Base-by-base conservation (phyloP, 164 flowering plant species). In the Santalum album region DNA sequence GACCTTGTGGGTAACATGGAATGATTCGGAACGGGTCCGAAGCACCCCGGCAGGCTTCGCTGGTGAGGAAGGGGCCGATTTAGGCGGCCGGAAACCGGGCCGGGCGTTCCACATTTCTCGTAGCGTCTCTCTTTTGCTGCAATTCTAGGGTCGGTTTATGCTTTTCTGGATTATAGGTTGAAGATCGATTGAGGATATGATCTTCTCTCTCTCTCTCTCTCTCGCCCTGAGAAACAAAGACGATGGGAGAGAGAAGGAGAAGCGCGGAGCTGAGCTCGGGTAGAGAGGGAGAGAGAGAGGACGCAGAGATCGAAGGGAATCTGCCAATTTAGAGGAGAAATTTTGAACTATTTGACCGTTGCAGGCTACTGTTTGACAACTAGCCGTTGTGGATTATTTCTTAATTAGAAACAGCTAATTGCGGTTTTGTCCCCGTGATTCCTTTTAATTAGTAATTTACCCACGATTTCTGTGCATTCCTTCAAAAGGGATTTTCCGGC, bases 11-110 rank as follows among this genome's bases (percentile, higher is more conserved):
- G 84, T 58, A 18, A 86, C 69, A 55, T 87, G 90, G 38, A 84
- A 88, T 19, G 95, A 75, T 9, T 91, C 98, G 0, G 95, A 86
- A 6, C 85, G 87, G 22, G 84, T 79, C 63, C 94, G 66, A 1
- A 64, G 58, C n/a, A 75, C 53, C 4, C 74, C 83, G 18, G 78
- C 64, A 2, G 95, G 95, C 75, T 91, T 91, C 0, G 86, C 79
- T 0, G 97, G 97, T 1, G 99, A 92, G 55, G 87, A 72, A 26
- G 99, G 99, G 23, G 97, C 95, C 3, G 99, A 89, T 62, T 89
- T 92, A 0, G 87, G 65, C 25, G 87, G 81, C 47, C 96, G 71
- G 69, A 84, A 75, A 36, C 84, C 87, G 14, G 85, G 86, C 29
- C 86, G 85, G 34, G 72, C 88, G 57, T 84, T 84, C 89, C 89